phyloP scores from a whole-genome alignment of 768 basidiomycete genomes.

The Boletus rubroflammeus region DNA sequence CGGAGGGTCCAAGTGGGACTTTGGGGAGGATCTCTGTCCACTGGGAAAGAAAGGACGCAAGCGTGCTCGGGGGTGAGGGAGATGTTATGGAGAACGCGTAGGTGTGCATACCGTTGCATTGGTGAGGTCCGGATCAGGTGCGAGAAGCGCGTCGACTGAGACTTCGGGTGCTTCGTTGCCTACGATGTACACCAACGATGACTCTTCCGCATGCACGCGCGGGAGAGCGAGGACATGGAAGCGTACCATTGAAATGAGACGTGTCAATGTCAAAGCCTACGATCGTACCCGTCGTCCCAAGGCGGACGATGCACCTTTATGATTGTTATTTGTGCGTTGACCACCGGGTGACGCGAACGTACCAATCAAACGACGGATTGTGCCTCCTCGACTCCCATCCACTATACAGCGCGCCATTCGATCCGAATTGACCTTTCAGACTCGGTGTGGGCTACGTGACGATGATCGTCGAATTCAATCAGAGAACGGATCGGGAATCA shows the following conservation, averaged over 20 bases:
- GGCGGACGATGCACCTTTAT: conserved; percentile 81
- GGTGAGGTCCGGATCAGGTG: conserved; percentile 36
- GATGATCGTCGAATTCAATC: background rate
- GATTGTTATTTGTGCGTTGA: background rate
- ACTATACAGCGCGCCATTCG: conserved; percentile 89
- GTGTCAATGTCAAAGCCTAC: conserved; percentile 93
- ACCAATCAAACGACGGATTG: conserved; percentile 90
- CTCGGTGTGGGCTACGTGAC: conserved; percentile 69
- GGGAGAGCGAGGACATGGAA: conserved; percentile 1
- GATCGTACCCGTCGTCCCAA: conserved; percentile 74
- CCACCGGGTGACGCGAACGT: conserved; percentile 5
- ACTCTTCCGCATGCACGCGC: background rate
- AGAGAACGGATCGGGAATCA: background rate
- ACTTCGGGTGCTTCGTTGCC: conserved; percentile 86
- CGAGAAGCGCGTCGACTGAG: conserved; percentile 62
- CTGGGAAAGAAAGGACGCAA: conserved; percentile 33
- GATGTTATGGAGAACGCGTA: background rate
- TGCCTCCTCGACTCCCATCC: conserved; percentile 95
- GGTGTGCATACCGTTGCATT: conserved; percentile 51
- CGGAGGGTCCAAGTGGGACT: conserved; percentile 73
- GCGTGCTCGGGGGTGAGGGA: background rate
- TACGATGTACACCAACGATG: conserved; percentile 23
- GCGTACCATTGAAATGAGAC: conserved; percentile 82
- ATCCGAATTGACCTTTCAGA: conserved; percentile 95
- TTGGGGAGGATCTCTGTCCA: conserved; percentile 81